Evolutionary conservation across 768 basidiomycete genomes (phyloP).

Genomic region (Xanthoconium stramineum): DNA sequence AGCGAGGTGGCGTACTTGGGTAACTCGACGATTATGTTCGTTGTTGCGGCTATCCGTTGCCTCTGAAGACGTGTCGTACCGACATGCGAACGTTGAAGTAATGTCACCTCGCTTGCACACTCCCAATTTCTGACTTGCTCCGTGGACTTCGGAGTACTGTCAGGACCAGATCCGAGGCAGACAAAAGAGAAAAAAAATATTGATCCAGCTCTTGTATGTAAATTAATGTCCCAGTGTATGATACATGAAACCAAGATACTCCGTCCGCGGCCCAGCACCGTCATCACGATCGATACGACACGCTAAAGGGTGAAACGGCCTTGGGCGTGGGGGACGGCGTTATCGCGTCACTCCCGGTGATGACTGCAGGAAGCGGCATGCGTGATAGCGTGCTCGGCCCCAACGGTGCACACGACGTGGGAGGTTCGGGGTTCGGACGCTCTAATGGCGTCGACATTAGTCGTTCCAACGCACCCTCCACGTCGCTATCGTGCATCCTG

Average conservation of each 20-base stretch:
- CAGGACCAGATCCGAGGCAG: background rate
- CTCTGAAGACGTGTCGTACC: no score
- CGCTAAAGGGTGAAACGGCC: constrained; percentile 11
- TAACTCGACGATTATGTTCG: no score
- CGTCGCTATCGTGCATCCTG: background rate
- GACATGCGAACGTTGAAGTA: no score
- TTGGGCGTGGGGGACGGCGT: constrained; percentile 44
- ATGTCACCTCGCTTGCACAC: background rate
- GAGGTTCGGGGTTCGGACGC: constrained; percentile 59
- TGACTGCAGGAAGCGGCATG: constrained; percentile 36
- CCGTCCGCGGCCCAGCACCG: background rate
- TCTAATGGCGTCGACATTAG: constrained; percentile 43
- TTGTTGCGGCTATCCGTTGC: no score
- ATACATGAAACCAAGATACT: background rate
- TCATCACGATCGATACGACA: constrained; percentile 15
- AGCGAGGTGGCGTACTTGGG: background rate
- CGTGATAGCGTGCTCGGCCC: constrained; percentile 39
- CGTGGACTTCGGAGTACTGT: background rate
- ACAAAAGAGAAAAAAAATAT: background rate
- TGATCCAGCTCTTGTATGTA: background rate
- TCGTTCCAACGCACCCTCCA: constrained; percentile 17
- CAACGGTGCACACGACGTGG: constrained; percentile 42
- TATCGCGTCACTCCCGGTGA: constrained; percentile 41
- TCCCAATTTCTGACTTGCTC: background rate
- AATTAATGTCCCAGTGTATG: background rate